Percentiles rank a stretch among this genome's conserved stretches.
Conservation (phyloP, 352 stramenopile genomes). For the Pythium folliculosum region DNA sequence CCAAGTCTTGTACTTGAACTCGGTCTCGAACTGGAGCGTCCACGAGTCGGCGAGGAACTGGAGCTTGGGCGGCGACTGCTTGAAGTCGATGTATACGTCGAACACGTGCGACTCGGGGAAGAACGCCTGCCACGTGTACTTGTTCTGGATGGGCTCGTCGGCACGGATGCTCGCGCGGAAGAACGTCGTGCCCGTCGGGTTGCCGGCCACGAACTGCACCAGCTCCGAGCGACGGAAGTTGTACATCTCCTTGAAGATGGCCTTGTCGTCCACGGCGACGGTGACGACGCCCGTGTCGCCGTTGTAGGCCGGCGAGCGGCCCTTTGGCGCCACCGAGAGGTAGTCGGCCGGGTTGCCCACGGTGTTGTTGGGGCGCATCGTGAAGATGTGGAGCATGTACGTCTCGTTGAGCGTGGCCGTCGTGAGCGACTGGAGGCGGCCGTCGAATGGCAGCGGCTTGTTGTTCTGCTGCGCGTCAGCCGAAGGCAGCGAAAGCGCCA, state of each 20-base stretch:
- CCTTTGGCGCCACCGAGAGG: constrained; percentile 29
- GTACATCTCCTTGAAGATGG: constrained; percentile 30
- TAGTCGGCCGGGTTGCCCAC: constrained; percentile 35
- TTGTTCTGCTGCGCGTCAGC: constrained; percentile 2
- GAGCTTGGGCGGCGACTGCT: constrained; percentile 14
- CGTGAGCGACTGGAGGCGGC: constrained; percentile 17
- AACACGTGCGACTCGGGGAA: constrained; percentile 12
- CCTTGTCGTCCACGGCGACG: constrained; percentile 35
- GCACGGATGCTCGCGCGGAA: constrained; percentile 30
- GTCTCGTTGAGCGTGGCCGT: constrained; percentile 9
- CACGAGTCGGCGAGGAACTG: constrained; percentile 10
- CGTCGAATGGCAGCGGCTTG: constrained; percentile 17
- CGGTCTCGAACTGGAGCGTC: constrained; percentile 4
- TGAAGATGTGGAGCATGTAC: constrained; percentile 22
- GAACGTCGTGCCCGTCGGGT: constrained; percentile 34
- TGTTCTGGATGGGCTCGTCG: constrained; percentile 18
- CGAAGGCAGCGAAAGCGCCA: not conserved
- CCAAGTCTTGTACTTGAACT: constrained; percentile 17
- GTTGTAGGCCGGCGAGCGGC: constrained; percentile 38
- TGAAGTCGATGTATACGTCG: constrained; percentile 15
- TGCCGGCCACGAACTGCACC: constrained; percentile 36
- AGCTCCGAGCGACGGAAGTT: constrained; percentile 37
- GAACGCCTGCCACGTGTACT: constrained; percentile 18
- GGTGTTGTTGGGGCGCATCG: constrained; percentile 32
- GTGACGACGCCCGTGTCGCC: constrained; percentile 32